Conservation (phyloP, 768 basidiomycete genomes). For the Panaeolus papilionaceus region DNA sequence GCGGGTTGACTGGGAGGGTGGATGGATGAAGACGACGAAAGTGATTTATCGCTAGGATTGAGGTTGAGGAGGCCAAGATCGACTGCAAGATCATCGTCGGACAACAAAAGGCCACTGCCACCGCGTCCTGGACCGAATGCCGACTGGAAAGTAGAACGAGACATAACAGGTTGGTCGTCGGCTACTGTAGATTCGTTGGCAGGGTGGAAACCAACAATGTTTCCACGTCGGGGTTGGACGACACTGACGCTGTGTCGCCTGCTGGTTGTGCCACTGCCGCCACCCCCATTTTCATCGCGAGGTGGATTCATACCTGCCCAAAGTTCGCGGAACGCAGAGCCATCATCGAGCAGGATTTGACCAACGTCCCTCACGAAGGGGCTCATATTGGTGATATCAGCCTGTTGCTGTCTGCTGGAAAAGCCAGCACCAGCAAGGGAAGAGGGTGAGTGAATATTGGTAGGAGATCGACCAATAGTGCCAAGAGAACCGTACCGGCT, state of each 20-base stretch:
- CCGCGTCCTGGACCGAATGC: slow-evolving; percentile 55
- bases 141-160: slow-evolving; percentile 39
- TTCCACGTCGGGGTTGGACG: slow-evolving; percentile 74
- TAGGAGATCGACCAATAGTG: slow-evolving; percentile 59
- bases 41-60: slow-evolving; percentile 45
- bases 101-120: slow-evolving; percentile 69
- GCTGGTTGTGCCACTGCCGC: slow-evolving; percentile 82
- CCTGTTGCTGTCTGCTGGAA: slow-evolving; percentile 46
- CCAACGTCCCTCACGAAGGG: slow-evolving; percentile 88
- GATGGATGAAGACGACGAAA: slow-evolving; percentile 49
- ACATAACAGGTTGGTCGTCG: slow-evolving; percentile 35
- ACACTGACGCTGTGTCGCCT: slow-evolving; percentile 84
- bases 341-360: slow-evolving; percentile 78
- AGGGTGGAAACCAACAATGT: slow-evolving; percentile 72
- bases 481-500: slow-evolving; percentile 73
- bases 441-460: slow-evolving; percentile 55
- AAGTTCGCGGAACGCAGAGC: slow-evolving; percentile 72
- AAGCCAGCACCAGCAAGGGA: slow-evolving; percentile 55
- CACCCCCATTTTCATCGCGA: slow-evolving; percentile 64
- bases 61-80: slow-evolving; percentile 71
- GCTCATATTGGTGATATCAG: slow-evolving; percentile 78
- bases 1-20: slow-evolving; percentile 72
- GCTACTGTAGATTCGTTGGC: slow-evolving; percentile 35
- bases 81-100: slow-evolving; percentile 81
- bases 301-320: slow-evolving; percentile 76